A percentile compares a stretch with the other conserved stretches of the same genome.
Evolutionary conservation across 805 yeast genomes (phyloP).

Genomic region (Yarrowia sp.): DNA sequence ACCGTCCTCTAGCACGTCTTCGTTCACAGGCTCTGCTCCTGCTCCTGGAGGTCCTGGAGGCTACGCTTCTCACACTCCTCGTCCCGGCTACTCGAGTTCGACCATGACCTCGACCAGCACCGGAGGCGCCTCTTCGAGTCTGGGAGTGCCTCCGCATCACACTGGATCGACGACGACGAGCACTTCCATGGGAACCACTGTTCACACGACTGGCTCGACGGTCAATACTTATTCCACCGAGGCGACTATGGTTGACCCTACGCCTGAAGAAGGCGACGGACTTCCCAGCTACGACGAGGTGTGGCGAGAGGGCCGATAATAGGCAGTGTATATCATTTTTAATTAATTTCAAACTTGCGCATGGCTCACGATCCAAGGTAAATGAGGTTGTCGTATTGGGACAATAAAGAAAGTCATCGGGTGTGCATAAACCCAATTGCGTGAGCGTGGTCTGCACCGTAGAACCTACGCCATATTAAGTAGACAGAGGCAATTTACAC

Average conservation of each 20-base stretch:
- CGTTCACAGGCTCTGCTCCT: conserved; percentile 5
- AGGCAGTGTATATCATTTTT: not conserved
- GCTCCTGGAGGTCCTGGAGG: conserved; percentile 17
- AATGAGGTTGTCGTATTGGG: conserved; percentile 1
- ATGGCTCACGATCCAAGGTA: not conserved
- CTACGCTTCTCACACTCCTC: conserved; percentile 10
- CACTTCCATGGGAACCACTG: conserved; percentile 7
- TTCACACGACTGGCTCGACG: not conserved
- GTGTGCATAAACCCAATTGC: conserved; percentile 21
- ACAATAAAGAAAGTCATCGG: conserved; percentile 16
- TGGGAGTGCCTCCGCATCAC: not conserved
- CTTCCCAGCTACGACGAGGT: conserved; percentile 14
- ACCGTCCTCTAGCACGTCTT: conserved; percentile 4
- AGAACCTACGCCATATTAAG: conserved; percentile 9
- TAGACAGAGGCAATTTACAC: conserved; percentile 9
- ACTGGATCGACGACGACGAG: conserved; percentile 6
- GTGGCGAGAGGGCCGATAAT: conserved; percentile 1
- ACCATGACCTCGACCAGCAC: not conserved
- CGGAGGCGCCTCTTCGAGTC: not conserved
- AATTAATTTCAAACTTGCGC: not conserved
- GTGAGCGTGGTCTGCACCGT: not conserved
- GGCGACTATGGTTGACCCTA: conserved; percentile 10
- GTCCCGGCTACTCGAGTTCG: conserved; percentile 7
- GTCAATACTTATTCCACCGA: conserved; percentile 5
- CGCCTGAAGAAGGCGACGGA: conserved; percentile 7